phyloP scores from a whole-genome alignment of 352 stramenopile species.

The Pythium diclinum region DNA sequence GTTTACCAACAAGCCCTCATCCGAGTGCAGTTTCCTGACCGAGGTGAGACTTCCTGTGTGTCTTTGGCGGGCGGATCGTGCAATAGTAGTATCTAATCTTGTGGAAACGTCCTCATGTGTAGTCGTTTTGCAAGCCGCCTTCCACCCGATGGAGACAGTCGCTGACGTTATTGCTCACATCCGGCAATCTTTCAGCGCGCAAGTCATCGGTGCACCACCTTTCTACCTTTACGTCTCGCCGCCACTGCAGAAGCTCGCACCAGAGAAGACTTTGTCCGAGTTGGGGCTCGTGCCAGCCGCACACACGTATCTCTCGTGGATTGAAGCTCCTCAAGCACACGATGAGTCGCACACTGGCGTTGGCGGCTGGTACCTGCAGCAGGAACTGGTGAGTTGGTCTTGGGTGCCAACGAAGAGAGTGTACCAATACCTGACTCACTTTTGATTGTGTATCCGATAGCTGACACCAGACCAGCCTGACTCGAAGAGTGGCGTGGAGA shows the following conservation, averaged over 20 bases:
- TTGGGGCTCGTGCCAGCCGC: conserved; percentile 77
- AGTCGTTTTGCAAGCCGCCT: conserved; percentile 80
- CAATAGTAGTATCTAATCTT: not conserved
- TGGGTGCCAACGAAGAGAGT: not conserved
- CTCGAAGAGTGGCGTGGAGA: conserved; percentile 12
- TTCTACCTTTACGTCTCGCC: conserved; percentile 85
- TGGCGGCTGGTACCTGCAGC: conserved; percentile 56
- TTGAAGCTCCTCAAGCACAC: conserved; percentile 19
- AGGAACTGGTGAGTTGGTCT: conserved; percentile 44
- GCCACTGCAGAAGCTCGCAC: conserved; percentile 58
- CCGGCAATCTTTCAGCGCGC: conserved; percentile 37
- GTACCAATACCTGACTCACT: not conserved
- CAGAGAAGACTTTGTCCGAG: conserved; percentile 56
- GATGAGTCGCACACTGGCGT: not conserved
- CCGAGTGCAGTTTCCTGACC: conserved; percentile 81
- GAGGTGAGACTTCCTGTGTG: conserved; percentile 39
- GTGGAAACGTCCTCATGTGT: not conserved
- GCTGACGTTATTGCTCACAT: conserved; percentile 71
- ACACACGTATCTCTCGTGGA: conserved; percentile 75
- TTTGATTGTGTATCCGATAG: conserved; percentile 4
- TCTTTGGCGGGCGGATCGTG: no score
- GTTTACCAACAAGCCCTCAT: conserved; percentile 76
- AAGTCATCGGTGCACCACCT: not conserved
- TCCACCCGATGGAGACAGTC: conserved; percentile 80
- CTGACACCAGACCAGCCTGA: conserved; percentile 21